Evolutionary conservation across 192 early-diverging fungal species (phyloP).

Genomic region (Kappamyces sp.): DNA sequence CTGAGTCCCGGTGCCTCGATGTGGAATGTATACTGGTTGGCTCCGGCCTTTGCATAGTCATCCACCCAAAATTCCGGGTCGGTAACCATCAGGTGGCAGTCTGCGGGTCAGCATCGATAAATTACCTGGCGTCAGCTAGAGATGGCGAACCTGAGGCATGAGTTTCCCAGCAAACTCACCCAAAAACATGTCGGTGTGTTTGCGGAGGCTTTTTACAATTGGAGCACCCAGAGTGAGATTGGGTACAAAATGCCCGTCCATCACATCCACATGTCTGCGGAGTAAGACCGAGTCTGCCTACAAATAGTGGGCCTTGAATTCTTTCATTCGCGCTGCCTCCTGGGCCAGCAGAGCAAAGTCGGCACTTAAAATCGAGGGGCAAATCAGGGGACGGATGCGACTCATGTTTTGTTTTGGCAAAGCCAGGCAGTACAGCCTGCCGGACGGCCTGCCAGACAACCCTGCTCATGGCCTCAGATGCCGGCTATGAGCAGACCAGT

Average conservation of each 20-base stretch:
- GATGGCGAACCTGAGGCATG: background rate
- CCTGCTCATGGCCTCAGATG: too few relatives aligned
- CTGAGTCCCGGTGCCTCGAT: slow-evolving; percentile 66
- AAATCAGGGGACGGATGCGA: slow-evolving; percentile 59
- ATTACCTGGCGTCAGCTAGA: slow-evolving; percentile 3
- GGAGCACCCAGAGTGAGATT: slow-evolving; percentile 94
- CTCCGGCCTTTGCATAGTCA: slow-evolving; percentile 88
- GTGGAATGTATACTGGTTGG: slow-evolving; percentile 84
- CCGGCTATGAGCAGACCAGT: too few relatives aligned
- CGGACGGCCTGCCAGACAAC: too few relatives aligned
- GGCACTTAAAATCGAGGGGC: slow-evolving; percentile 83
- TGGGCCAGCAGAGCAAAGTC: slow-evolving; percentile 82
- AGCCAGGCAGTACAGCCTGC: too few relatives aligned
- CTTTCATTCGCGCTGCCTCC: slow-evolving; percentile 83
- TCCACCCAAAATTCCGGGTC: slow-evolving; percentile 83
- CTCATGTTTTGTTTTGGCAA: too few relatives aligned
- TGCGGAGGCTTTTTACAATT: slow-evolving; percentile 77
- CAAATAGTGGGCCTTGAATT: slow-evolving; percentile 86
- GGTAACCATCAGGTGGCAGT: slow-evolving; percentile 77
- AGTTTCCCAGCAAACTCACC: slow-evolving; percentile 32
- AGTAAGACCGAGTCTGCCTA: slow-evolving; percentile 28
- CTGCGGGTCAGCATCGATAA: slow-evolving; percentile 22
- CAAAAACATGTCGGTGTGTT: slow-evolving; percentile 85
- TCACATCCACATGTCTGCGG: slow-evolving; percentile 67
- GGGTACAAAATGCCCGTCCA: slow-evolving; percentile 94